Percentiles rank a stretch among this genome's conserved stretches.
phyloP scores from a whole-genome alignment of 2,329 filamentous ascomycete species.

The Xylariales sp. region DNA sequence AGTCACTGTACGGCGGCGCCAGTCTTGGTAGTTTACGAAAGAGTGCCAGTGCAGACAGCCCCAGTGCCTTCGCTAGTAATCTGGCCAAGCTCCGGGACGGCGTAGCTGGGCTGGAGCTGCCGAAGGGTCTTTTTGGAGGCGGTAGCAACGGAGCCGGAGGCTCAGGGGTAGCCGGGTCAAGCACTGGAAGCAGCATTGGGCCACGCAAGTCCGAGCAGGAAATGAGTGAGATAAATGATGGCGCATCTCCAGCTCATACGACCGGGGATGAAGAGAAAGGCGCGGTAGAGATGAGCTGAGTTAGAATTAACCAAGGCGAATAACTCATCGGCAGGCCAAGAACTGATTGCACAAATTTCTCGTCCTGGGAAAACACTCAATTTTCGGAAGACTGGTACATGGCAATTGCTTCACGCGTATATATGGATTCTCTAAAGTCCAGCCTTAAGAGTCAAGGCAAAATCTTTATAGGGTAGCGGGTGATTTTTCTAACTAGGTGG shows the following conservation, averaged over 20 bases:
- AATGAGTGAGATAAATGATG: background rate
- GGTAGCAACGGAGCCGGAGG: conserved; percentile 16
- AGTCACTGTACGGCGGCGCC: conserved; percentile 19
- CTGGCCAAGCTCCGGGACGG: conserved; percentile 38
- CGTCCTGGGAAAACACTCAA: no score
- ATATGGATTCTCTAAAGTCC: no score
- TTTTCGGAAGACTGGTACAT: no score
- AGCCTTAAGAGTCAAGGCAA: no score
- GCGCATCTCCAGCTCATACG: no score
- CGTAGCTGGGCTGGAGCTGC: conserved; percentile 42
- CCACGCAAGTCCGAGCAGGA: background rate
- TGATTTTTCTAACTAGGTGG: no score
- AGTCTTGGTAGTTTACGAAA: conserved; percentile 36
- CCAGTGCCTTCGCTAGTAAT: conserved; percentile 37
- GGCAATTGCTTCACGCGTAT: no score
- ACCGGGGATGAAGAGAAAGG: background rate
- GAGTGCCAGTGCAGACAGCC: conserved; percentile 40
- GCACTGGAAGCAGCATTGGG: background rate
- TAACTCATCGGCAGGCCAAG: no score
- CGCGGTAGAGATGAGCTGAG: no score
- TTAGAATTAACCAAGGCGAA: no score
- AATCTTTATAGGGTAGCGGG: no score
- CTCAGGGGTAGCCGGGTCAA: background rate
- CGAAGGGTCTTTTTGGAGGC: conserved; percentile 38
- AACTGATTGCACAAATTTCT: no score